Evolutionary conservation across 164 flowering plant genomes (phyloP).

Genomic region (Warburgia ugandensis): DNA sequence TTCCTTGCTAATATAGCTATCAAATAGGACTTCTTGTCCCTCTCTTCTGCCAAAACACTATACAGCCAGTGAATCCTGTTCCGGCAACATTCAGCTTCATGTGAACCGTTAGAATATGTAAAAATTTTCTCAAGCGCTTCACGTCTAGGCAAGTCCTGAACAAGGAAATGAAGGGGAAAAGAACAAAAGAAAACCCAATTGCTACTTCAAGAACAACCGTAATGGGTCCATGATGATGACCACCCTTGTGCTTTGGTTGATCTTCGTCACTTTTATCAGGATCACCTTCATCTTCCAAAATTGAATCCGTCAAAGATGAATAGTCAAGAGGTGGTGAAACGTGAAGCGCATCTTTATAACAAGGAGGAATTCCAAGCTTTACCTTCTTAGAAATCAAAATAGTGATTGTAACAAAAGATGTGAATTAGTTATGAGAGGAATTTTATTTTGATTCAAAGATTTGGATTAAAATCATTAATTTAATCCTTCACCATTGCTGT

Average conservation of each 20-base stretch:
- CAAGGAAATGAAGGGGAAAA: constrained; percentile 76
- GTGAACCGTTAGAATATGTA: too few relatives aligned
- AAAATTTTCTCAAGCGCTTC: too few relatives aligned
- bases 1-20: too few relatives aligned
- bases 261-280: constrained; percentile 16
- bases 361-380: constrained; percentile 87
- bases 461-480: too few relatives aligned
- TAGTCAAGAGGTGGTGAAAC: constrained; percentile 55
- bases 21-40: too few relatives aligned
- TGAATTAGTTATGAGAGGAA: too few relatives aligned
- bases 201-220: constrained; percentile 91
- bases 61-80: too few relatives aligned
- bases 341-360: constrained; percentile 81
- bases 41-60: too few relatives aligned
- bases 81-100: too few relatives aligned
- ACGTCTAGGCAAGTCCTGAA: too few relatives aligned
- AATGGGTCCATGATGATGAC: constrained; percentile 60
- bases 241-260: constrained; percentile 11
- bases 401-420: constrained; percentile 83
- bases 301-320: constrained; percentile 17
- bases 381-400: constrained; percentile 44
- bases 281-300: constrained; percentile 13
- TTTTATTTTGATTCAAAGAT: too few relatives aligned
- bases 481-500: too few relatives aligned
- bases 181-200: constrained; percentile 75